phyloP scores from a whole-genome alignment of 1,139 yeast species.

The Blastobotrys capitulatus region DNA sequence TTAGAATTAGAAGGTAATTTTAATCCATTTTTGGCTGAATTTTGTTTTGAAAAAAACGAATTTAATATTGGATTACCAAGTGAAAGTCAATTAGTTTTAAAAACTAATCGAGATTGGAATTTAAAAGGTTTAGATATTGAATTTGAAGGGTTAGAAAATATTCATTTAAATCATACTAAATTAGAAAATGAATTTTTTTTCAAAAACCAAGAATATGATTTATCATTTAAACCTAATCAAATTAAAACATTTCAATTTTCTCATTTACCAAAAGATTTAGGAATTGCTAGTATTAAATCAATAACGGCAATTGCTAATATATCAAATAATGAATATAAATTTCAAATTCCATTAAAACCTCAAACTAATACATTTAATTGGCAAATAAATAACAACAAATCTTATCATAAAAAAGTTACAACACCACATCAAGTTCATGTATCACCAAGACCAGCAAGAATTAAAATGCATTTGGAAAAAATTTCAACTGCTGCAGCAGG shows the following conservation, averaged over 20 bases:
- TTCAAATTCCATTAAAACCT: slow-evolving; percentile 5
- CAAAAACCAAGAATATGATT: slow-evolving; percentile 18
- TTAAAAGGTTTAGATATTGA: slow-evolving; percentile 10
- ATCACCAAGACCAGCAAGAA: slow-evolving; percentile 29
- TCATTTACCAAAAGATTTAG: slow-evolving; percentile 23
- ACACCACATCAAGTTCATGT: slow-evolving; percentile 12
- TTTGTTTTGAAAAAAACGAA: slow-evolving; percentile 21
- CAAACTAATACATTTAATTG: not conserved
- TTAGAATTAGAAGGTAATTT: slow-evolving; percentile 7
- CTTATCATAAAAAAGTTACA: not conserved
- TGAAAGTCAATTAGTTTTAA: slow-evolving; percentile 21
- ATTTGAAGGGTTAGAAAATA: slow-evolving; percentile 9
- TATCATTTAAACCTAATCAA: slow-evolving; percentile 21
- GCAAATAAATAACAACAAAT: not conserved
- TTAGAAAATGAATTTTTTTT: slow-evolving; percentile 1
- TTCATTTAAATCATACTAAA: slow-evolving; percentile 20
- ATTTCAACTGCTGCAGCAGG: slow-evolving; percentile 27
- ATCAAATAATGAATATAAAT: slow-evolving; percentile 3
- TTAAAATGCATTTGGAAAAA: slow-evolving; percentile 18
- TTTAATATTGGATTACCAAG: slow-evolving; percentile 24
- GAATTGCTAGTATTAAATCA: slow-evolving; percentile 12
- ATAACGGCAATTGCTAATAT: slow-evolving; percentile 2
- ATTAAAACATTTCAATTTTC: slow-evolving; percentile 26
- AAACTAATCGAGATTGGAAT: slow-evolving; percentile 13
- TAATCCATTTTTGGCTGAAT: slow-evolving; percentile 17